Evolutionary conservation across 805 yeast genomes (phyloP).

Genomic region (Wickerhamomyces silvicola): DNA sequence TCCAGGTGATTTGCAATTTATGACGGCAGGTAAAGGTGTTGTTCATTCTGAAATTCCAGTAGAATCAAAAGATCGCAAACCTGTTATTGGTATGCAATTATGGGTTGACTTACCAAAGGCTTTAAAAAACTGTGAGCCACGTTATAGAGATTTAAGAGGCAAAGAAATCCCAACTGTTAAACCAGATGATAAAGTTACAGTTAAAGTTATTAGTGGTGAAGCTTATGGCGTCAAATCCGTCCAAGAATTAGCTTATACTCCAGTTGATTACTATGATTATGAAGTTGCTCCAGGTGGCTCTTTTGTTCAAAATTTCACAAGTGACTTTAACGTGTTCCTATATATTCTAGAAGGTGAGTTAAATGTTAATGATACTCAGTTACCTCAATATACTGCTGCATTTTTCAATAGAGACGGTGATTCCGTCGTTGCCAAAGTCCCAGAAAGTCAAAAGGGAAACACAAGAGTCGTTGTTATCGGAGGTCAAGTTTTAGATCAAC

Average conservation of each 20-base stretch:
- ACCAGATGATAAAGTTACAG: constrained; percentile 56
- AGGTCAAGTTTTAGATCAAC: constrained; percentile 69
- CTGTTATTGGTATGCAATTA: constrained; percentile 66
- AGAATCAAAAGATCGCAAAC: constrained; percentile 38
- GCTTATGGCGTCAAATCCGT: constrained; percentile 70
- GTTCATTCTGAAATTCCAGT: constrained; percentile 87
- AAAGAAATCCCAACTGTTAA: constrained; percentile 65
- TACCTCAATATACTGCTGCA: constrained; percentile 43
- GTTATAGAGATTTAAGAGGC: constrained; percentile 70
- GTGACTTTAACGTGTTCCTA: constrained; percentile 59
- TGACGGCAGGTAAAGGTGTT: constrained; percentile 89
- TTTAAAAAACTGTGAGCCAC: constrained; percentile 57
- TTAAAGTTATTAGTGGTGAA: constrained; percentile 73
- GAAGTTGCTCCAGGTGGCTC: constrained; percentile 57
- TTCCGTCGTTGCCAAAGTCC: constrained; percentile 44
- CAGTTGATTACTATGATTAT: constrained; percentile 67
- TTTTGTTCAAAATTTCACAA: constrained; percentile 53
- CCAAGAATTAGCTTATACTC: constrained; percentile 75
- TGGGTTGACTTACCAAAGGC: constrained; percentile 80
- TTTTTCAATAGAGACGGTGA: constrained; percentile 72
- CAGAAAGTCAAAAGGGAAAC: constrained; percentile 33
- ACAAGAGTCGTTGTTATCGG: constrained; percentile 70
- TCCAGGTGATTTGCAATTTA: constrained; percentile 84
- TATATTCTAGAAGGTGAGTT: constrained; percentile 61
- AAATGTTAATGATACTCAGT: constrained; percentile 35